Evolutionary conservation across 2,329 filamentous ascomycete species (phyloP), one percentile per base, ranked within the genome.

Genomic region (Sclerotinia spermophila): DNA sequence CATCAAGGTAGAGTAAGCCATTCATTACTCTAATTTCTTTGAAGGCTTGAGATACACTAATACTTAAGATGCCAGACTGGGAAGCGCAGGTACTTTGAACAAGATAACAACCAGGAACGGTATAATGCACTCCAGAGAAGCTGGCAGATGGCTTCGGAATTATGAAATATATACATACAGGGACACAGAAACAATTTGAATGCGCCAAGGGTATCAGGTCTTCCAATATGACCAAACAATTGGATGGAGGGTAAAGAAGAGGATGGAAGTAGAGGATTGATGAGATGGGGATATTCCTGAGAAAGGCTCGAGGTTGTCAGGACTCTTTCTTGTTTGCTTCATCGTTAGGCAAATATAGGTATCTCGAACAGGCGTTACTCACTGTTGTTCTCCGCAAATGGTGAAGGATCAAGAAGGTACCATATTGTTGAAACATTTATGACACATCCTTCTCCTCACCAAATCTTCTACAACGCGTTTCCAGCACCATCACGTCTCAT

Each of bases 181-280:
- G 30, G 11, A 5, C 21, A 61, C 8, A 21, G 13, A 6, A 33
- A 11, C 53, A 21, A 56, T 24, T 4, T 27, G 7, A 33, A 33
- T 3, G 30, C 4, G 8, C 8, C 1, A 3, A 21, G 1, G 48
- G 2, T 17, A 7, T 0, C n/a, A n/a, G n/a, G n/a, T n/a, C n/a
- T n/a, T n/a, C n/a, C n/a, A n/a, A n/a, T n/a, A n/a, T n/a, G n/a
- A n/a, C n/a, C n/a, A n/a, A n/a, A n/a, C n/a, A n/a, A n/a, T n/a
- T n/a, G n/a, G n/a, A n/a, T n/a, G n/a, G n/a, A n/a, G n/a, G n/a
- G n/a, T n/a, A n/a, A n/a, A n/a, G n/a, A n/a, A n/a, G 48, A 51
- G 48, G 13, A 51, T 13, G 3, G 48, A 51, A 3, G 48, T 51
- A 6, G n/a, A 42, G 40, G 13, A 27, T 53, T 3, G 5, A 17